Conservation (phyloP, 805 yeast species). For the Jamesozyma lodderae region DNA sequence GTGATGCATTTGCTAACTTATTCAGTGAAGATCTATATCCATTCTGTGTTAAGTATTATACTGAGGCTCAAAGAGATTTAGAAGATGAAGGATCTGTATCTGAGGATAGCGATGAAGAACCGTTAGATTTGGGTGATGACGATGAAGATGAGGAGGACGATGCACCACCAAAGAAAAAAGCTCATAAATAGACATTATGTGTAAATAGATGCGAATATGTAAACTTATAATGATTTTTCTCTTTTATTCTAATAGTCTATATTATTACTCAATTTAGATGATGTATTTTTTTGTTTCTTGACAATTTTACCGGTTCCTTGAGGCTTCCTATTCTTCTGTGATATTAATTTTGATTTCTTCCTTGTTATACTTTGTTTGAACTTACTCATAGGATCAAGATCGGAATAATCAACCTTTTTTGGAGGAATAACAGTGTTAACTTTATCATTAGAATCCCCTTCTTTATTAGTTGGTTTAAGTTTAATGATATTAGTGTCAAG, state of each 20-base stretch:
- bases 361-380: conserved; percentile 4
- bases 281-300: neutral
- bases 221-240: neutral
- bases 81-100: conserved; percentile 46
- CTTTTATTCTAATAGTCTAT: neutral
- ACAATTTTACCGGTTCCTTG: conserved; percentile 4
- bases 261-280: too few relatives aligned
- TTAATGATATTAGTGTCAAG: conserved; percentile 11
- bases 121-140: conserved; percentile 9
- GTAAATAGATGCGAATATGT: neutral
- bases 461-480: neutral
- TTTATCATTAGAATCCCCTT: neutral
- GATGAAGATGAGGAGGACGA: conserved; percentile 3
- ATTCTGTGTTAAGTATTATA: conserved; percentile 73
- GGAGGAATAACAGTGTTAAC: conserved; percentile 1
- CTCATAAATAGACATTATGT: too few relatives aligned
- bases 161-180: conserved; percentile 3
- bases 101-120: conserved; percentile 15
- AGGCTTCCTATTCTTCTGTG: neutral
- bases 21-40: conserved; percentile 77
- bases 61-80: conserved; percentile 60
- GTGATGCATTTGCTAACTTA: conserved; percentile 66
- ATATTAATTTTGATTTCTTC: conserved; percentile 1
- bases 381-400: conserved; percentile 26
- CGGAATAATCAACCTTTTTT: conserved; percentile 11